Evolutionary conservation across 345 rosid genomes (phyloP).

Genomic region (Eucalyptus albens): DNA sequence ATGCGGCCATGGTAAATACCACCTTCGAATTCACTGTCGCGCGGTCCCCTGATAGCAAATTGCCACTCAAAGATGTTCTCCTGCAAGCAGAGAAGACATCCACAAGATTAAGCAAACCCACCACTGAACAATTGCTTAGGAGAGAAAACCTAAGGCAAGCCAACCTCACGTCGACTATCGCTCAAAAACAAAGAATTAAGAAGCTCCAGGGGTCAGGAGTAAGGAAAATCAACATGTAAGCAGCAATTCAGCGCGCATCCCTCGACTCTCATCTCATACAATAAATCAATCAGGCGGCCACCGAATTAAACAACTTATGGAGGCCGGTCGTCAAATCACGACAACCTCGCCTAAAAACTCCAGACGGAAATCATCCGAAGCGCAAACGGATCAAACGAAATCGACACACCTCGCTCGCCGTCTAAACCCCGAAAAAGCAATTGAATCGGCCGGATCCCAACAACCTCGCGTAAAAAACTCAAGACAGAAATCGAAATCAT

Average conservation of each 20-base stretch:
- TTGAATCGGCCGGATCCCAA: background rate
- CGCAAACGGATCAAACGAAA: background rate
- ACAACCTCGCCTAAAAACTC: background rate
- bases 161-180: background rate
- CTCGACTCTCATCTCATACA: background rate
- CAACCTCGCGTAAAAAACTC: no score
- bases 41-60: conserved; percentile 82
- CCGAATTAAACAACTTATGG: background rate
- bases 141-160: background rate
- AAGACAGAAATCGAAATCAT: no score
- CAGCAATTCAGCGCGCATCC: background rate
- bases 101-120: background rate
- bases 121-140: background rate
- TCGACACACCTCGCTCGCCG: background rate
- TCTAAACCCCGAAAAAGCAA: background rate
- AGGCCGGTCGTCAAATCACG: background rate
- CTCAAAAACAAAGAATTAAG: background rate
- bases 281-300: background rate
- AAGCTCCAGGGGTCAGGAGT: background rate
- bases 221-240: background rate
- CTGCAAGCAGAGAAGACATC: conserved; percentile 13
- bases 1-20: conserved; percentile 98
- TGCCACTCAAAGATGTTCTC: conserved; percentile 99
- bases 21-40: conserved; percentile 84
- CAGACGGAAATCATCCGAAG: background rate